phyloP scores from a whole-genome alignment of 73 alveolate species.

The Uronychia binucleata region DNA sequence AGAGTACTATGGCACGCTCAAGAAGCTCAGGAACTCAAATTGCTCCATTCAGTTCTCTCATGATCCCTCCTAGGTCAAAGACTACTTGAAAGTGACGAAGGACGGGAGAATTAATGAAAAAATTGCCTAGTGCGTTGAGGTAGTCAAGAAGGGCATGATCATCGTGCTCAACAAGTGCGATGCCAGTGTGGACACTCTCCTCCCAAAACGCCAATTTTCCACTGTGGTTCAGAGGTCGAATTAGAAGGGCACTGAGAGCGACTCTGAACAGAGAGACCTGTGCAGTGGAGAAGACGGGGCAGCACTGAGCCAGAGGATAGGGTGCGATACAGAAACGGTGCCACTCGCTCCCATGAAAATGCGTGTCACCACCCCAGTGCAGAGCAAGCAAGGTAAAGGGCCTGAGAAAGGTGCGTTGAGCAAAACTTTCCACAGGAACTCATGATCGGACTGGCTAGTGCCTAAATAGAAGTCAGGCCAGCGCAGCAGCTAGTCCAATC shows the following conservation, averaged over 20 bases:
- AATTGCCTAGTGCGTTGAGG: not conserved
- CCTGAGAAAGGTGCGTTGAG: not conserved
- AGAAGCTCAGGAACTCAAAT: not conserved
- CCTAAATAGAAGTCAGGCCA: not conserved
- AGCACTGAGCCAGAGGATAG: too few relatives aligned
- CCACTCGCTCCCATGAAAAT: not conserved
- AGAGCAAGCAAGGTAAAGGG: not conserved
- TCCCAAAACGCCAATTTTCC: too few relatives aligned
- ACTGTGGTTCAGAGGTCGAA: too few relatives aligned
- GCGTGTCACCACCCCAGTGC: not conserved
- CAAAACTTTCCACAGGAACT: not conserved
- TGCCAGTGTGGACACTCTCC: not conserved
- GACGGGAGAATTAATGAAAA: not conserved
- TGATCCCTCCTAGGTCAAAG: not conserved
- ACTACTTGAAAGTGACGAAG: not conserved
- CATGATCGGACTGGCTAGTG: not conserved
- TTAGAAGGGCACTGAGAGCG: too few relatives aligned
- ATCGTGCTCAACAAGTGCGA: not conserved
- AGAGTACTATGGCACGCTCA: not conserved
- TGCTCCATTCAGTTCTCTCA: not conserved
- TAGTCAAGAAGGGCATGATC: not conserved
- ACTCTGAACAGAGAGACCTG: too few relatives aligned
- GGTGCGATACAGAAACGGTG: not conserved
- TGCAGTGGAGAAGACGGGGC: too few relatives aligned
- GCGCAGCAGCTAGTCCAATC: not conserved